Evolutionary conservation across 139 green algal genomes (phyloP), one percentile per base, ranked within the genome.

Genomic region (Coelastrella sp.): DNA sequence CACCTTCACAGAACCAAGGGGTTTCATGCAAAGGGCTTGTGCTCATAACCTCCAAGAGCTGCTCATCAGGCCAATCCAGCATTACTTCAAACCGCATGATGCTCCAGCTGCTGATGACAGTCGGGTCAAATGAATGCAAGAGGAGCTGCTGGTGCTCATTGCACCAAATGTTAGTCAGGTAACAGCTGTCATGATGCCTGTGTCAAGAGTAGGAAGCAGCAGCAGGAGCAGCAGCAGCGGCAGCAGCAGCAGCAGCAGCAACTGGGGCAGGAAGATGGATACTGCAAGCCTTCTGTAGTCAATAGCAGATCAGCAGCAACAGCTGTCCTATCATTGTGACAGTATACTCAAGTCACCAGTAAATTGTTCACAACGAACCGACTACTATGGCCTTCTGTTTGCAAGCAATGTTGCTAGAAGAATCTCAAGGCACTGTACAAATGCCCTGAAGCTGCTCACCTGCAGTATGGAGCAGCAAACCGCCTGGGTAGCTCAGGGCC

Each of bases 11-110:
- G 20, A 88, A 88, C 84, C 84, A 88, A 7, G 49, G 20, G 7
- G 84, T 49, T 15, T 88, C 84, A 22, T 88, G 84, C 20, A 20
- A 27, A 59, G 84, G 84, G 68, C 84, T 88, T 49, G 84, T 88
- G 84, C 84, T 88, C 68, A 88, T 81, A 9, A 70, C 10, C 15
- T 22, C 25, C 61, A 88, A 20, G 11, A 88, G 15, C 84, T 81
- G 17, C 68, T 80, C 49, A 24, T 88, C 84, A 57, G 84, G 84
- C 84, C 56, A 59, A 12, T 49, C 22, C 66, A 88, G 49, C 68
- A 88, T 72, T 8, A 57, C 49, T 17, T 80, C 66, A n/a, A 72
- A 88, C 10, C n/a, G 20, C 68, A 81, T 80, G 19, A 88, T 73
- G 17, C 61, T 25, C 84, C 84, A 88, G 63, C 84, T 88, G 20